A percentile compares a stretch with the other conserved stretches of the same genome.
Conservation (phyloP, 1,284 basidiomycete genomes). For the Grifola frondosa region DNA sequence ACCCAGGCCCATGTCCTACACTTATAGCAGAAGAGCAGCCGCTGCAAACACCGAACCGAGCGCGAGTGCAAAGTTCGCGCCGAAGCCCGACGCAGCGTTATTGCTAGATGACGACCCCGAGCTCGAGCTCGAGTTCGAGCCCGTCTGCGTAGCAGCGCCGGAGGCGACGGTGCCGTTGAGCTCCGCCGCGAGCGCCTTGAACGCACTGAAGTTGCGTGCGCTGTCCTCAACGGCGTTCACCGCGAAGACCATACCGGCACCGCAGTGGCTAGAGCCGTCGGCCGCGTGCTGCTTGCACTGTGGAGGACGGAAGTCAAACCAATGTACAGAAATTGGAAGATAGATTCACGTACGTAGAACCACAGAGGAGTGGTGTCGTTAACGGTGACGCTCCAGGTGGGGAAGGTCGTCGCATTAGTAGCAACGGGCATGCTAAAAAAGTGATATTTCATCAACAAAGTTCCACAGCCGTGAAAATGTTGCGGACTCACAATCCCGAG, state of each 20-base stretch:
- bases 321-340: neutral
- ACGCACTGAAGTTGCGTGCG: slow-evolving; percentile 42
- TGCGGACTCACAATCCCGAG: slow-evolving; percentile 55
- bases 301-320: slow-evolving; percentile 1
- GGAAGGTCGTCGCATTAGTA: slow-evolving; percentile 43
- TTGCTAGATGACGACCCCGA: neutral
- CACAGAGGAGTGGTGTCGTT: slow-evolving; percentile 52
- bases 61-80: slow-evolving; percentile 10
- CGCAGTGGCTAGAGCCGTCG: slow-evolving; percentile 37
- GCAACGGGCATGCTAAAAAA: slow-evolving; percentile 49
- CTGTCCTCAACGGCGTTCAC: slow-evolving; percentile 41
- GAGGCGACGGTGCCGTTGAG: slow-evolving; percentile 35
- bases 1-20: too few relatives aligned
- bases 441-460: neutral
- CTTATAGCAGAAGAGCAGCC: slow-evolving; percentile 17
- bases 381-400: slow-evolving; percentile 54
- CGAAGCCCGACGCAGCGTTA: neutral
- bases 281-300: slow-evolving; percentile 38
- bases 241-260: slow-evolving; percentile 45
- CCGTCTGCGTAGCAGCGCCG: slow-evolving; percentile 1
- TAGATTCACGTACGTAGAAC: slow-evolving; percentile 28
- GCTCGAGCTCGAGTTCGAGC: slow-evolving; percentile 1
- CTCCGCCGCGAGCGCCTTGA: slow-evolving; percentile 35
- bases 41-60: slow-evolving; percentile 16
- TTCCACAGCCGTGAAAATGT: slow-evolving; percentile 1